Evolutionary conservation across 176 grass and related monocot species (phyloP).

Genomic region (Saccharum officinarum): DNA sequence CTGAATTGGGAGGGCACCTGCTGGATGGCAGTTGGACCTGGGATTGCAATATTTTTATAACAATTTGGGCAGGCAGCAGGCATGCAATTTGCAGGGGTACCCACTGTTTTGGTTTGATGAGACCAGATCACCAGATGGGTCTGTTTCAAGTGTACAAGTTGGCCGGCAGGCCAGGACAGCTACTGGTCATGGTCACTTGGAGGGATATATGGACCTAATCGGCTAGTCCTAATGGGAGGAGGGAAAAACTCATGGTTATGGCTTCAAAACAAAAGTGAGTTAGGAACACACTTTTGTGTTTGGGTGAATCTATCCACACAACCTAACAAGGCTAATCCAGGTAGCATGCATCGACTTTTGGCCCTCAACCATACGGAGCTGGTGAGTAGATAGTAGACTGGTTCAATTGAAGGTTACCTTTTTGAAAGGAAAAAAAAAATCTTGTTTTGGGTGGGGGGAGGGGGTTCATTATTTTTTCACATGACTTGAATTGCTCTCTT

Average conservation of each 20-base stretch:
- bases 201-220: neutral
- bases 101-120: conserved; percentile 14
- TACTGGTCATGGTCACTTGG: conserved; percentile 23
- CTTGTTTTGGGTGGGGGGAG: neutral
- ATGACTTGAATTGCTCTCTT: neutral
- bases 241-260: neutral
- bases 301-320: neutral
- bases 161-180: conserved; percentile 40
- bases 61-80: neutral
- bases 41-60: neutral
- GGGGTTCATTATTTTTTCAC: too few species aligned
- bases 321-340: conserved; percentile 10
- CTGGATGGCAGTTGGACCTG: conserved; percentile 5
- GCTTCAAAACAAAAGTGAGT: conserved; percentile 15
- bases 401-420: conserved; percentile 17
- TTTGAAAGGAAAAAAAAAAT: neutral
- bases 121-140: conserved; percentile 20
- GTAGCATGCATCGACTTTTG: conserved; percentile 6
- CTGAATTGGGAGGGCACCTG: conserved; percentile 39
- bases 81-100: conserved; percentile 42
- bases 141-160: conserved; percentile 27
- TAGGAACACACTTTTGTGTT: conserved; percentile 23
- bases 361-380: conserved; percentile 17
- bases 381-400: neutral
- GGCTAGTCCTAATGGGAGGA: neutral